Percentiles rank a stretch among this genome's conserved stretches.
These are phyloP conservation scores for Cornus suecica DNA, from an alignment of 148 eudicot species.

Conservation along the genomic window DNA sequence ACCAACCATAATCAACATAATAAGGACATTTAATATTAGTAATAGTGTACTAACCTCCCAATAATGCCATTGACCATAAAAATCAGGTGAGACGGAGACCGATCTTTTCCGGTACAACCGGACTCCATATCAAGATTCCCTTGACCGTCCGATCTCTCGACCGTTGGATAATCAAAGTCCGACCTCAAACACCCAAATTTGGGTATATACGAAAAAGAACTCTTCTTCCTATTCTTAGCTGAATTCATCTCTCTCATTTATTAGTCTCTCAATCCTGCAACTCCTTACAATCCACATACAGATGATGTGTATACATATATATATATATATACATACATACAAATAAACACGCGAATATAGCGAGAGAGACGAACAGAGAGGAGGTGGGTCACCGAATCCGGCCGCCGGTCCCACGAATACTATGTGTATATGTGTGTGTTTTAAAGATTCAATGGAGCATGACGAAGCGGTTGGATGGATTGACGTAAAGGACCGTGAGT, in stretches of 20 bases:
- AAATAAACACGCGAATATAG: no score
- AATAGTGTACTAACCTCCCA: slow-evolving; percentile 78
- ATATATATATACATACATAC: background rate
- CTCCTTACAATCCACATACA: slow-evolving; percentile 12
- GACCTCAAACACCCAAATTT: slow-evolving; percentile 61
- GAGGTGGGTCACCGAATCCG: no score
- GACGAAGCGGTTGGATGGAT: no score
- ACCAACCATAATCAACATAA: no score
- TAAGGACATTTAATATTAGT: no score
- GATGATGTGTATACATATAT: background rate
- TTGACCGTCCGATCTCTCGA: slow-evolving; percentile 42
- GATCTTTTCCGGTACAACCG: slow-evolving; percentile 17
- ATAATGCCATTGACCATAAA: slow-evolving; percentile 82
- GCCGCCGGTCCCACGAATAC: no score
- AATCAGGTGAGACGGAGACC: slow-evolving; percentile 54
- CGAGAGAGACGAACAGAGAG: no score
- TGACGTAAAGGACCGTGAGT: no score
- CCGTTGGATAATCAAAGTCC: slow-evolving; percentile 41
- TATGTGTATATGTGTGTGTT: no score
- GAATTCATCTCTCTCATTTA: slow-evolving; percentile 1
- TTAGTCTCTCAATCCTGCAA: slow-evolving; percentile 3
- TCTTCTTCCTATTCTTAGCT: slow-evolving; percentile 8
- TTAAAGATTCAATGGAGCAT: no score
- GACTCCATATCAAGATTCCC: slow-evolving; percentile 65
- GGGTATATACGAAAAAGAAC: slow-evolving; percentile 11